Conservation (phyloP, 306 rosid genomes). For the Trifolium fragiferum region DNA sequence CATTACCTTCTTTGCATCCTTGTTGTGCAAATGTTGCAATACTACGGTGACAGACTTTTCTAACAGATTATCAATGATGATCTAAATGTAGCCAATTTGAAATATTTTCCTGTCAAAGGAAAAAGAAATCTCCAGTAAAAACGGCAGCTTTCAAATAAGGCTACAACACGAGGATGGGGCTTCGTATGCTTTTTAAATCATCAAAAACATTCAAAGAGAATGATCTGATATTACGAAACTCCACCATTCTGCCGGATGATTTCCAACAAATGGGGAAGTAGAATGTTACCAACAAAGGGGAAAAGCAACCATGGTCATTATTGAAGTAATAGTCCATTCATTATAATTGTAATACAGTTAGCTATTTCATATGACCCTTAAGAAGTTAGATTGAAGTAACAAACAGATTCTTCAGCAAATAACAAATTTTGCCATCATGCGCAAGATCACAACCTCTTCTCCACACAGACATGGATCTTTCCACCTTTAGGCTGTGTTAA, state of each 20-base stretch:
- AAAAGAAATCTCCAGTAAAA: no score
- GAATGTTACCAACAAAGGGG: background rate
- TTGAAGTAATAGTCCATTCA: slow-evolving; percentile 18
- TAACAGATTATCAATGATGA: background rate
- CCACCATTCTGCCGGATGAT: background rate
- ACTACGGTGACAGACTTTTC: background rate
- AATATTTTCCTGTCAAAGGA: no score
- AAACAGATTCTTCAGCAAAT: slow-evolving; percentile 9
- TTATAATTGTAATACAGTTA: background rate
- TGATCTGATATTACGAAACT: background rate
- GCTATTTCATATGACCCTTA: slow-evolving; percentile 22
- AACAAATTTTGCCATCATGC: slow-evolving; percentile 16
- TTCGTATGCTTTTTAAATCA: background rate
- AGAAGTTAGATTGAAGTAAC: slow-evolving; percentile 9
- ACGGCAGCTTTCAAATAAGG: background rate
- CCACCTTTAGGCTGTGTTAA: slow-evolving; percentile 27
- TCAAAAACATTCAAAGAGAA: background rate
- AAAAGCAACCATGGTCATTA: background rate
- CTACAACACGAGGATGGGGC: background rate
- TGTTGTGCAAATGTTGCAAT: slow-evolving; percentile 5
- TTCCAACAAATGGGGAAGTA: background rate
- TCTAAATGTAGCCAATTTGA: background rate
- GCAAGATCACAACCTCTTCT: slow-evolving; percentile 15
- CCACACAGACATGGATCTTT: slow-evolving; percentile 13
- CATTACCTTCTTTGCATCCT: background rate